These are phyloP conservation scores for Sanguinoderma infundibulare DNA, from an alignment of 1,284 basidiomycete genomes.

Conservation along the genomic window DNA sequence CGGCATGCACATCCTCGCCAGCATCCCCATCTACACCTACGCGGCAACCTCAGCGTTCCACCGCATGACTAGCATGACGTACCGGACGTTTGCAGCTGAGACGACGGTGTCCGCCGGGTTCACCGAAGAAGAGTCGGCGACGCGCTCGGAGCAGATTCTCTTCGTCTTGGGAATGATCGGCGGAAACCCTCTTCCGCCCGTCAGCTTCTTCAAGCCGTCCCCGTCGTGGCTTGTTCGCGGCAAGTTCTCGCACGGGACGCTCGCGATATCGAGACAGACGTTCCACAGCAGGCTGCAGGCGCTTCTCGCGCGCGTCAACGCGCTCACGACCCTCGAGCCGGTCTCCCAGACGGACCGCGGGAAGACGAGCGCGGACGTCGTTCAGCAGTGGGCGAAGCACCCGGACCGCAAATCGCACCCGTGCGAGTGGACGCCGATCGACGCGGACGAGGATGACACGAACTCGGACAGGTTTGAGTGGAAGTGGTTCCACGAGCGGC, in stretches of 20 bases:
- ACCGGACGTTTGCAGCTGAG: slow-evolving; percentile 20
- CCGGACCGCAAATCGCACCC: slow-evolving; percentile 13
- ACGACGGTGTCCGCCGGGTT: neutral
- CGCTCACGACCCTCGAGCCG: slow-evolving; percentile 34
- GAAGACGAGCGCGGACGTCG: slow-evolving; percentile 25
- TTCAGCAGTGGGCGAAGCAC: slow-evolving; percentile 27
- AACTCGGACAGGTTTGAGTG: slow-evolving; percentile 27
- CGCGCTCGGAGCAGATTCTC: slow-evolving; percentile 24
- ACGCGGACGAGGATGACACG: slow-evolving; percentile 18
- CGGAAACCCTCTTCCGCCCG: neutral
- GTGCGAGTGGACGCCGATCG: slow-evolving; percentile 10
- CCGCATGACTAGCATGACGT: slow-evolving; percentile 28
- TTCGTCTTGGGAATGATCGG: slow-evolving; percentile 32
- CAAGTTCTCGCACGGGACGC: slow-evolving; percentile 28
- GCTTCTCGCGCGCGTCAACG: slow-evolving; percentile 32
- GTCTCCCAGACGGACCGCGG: slow-evolving; percentile 21
- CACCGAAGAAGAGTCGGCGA: neutral
- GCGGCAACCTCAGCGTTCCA: slow-evolving; percentile 9
- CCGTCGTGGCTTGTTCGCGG: slow-evolving; percentile 28
- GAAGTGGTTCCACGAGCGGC: slow-evolving; percentile 24
- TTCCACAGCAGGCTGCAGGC: slow-evolving; percentile 32
- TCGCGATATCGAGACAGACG: slow-evolving; percentile 27
- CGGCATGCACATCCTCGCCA: slow-evolving; percentile 31
- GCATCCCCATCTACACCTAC: slow-evolving; percentile 27
- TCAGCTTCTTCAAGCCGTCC: slow-evolving; percentile 12